Evolutionary conservation across 228 moss, liverwort and hornwort species (phyloP), one percentile per base, ranked within the genome.

Genomic region (Sphagnum magellanicum): DNA sequence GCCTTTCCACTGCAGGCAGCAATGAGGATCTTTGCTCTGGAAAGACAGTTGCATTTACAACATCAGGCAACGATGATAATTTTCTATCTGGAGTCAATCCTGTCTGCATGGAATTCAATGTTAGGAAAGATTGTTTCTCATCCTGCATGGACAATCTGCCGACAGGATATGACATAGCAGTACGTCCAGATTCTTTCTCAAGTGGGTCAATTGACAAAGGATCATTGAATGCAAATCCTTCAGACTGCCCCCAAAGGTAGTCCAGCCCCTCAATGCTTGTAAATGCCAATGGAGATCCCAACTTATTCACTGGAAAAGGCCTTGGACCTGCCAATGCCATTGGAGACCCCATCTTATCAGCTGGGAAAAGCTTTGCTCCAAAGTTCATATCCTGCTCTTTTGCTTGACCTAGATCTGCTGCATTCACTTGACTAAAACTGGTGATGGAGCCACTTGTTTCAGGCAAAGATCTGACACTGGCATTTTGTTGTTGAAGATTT

Each of bases 231-330:
- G 81, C 87, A 13, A 83, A 50, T 49, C 91, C 89, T 48, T 88
- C 90, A 8, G 88, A 69, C 61, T 63, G 78, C 47, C 77, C 6
- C 75, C 77, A 89, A 15, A 89, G 63, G 61, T 74, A 91, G 60
- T 91, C 93, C 66, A 93, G 60, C 17, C 71, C 81, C 53, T 89
- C 91, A 52, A 87, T 74, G 73, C 64, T 79, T 10, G 87, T 79
- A 64, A 78, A 71, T 62, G 86, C 67, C 59, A 79, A 73, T 64
- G 89, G 78, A 47, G 84, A 78, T 6, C 78, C 84, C 57, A 84
- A 73, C 73, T 84, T 84, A 48, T 84, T 84, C 50, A 61, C 60
- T 14, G 74, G 58, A 50, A 64, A 73, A 52, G 74, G 75, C 72
- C 82, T 80, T 17, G 32, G 32, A 32, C 32, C 32, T 32, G 32